Base-by-base conservation (phyloP, 2,329 filamentous ascomycete species). In the Arthrobotrys sphaeroides region DNA sequence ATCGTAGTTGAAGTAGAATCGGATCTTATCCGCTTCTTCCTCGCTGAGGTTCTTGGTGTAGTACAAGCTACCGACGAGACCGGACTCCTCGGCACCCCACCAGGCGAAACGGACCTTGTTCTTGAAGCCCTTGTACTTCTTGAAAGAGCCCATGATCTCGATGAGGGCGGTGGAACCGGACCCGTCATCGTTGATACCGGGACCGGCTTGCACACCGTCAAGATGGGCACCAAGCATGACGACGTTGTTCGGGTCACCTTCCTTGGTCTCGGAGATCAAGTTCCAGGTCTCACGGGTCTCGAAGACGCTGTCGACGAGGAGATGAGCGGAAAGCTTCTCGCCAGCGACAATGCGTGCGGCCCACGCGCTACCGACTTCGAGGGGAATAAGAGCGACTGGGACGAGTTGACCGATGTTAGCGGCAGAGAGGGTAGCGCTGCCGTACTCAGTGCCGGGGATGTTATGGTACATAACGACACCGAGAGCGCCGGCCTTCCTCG, bases 1-100 rank as follows among this genome's bases (percentile, higher is more conserved):
- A 82, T 91, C 89, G 79, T 89, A 90, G 83, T 91, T 89, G 81
- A 90, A 86, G 83, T 90, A 84, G 89, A 42, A 90, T 87, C 6
- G 86, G 84, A 79, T 91, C 88, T 82, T 87, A 88, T 77, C 87
- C 82, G 28, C 85, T 83, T 88, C 87, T 1, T 81, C 79, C 1
- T 83, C 80, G 26, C 82, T 80, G 4, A 87, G 83, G 36, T 84
- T 81, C 33, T 83, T 81, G 64, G 88, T 86, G 80, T 89, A 90
- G 83, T 85, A 85, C 43, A 85, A 83, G 9, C 86, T 86, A 26
- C 89, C 89, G 10, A 90, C 83, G 12, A 90, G 84, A 18, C 88
- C 88, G 66, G 87, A 87, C 79, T 89, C 88, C 81, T 90, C 88
- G 1, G 85, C 88, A 0, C 86, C 86, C 87, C 88, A 90, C 84